Conservation (phyloP, 2,329 filamentous ascomycete genomes). For the Colletotrichum cuscutae region DNA sequence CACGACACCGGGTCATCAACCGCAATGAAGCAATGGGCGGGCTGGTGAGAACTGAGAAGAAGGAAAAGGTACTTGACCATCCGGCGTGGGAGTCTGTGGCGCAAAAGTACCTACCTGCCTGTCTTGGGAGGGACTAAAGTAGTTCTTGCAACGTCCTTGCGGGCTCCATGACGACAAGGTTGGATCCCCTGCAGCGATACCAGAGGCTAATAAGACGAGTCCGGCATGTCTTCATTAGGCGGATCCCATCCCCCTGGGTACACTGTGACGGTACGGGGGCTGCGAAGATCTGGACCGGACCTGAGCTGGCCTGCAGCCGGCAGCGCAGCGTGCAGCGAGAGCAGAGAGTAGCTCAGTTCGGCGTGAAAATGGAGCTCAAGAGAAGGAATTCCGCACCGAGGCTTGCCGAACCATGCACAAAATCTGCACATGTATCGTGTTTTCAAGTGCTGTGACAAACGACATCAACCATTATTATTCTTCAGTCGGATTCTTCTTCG, state of each 20-base stretch:
- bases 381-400: constrained; percentile 29
- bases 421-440: constrained; percentile 7
- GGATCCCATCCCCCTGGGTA: constrained; percentile 36
- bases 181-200: constrained; percentile 33
- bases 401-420: constrained; percentile 20
- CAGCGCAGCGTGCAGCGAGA: constrained; percentile 23
- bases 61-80: constrained; percentile 14
- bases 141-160: constrained; percentile 22
- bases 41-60: not conserved
- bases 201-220: constrained; percentile 36
- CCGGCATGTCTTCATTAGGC: constrained; percentile 36
- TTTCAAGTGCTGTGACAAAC: not conserved
- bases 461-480: not conserved
- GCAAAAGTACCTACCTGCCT: constrained; percentile 34
- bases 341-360: constrained; percentile 1
- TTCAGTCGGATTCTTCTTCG: not conserved
- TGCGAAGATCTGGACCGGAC: constrained; percentile 34
- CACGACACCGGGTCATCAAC: not conserved
- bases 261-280: constrained; percentile 31
- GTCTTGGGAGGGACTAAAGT: constrained; percentile 18
- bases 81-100: constrained; percentile 9
- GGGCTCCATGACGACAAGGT: constrained; percentile 23
- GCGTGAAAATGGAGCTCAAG: not conserved
- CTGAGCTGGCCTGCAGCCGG: constrained; percentile 23
- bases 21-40: constrained; percentile 4